Percentiles rank a stretch among this genome's conserved stretches.
phyloP scores from a whole-genome alignment of 208 protist species.

The Crithidia brevicula region DNA sequence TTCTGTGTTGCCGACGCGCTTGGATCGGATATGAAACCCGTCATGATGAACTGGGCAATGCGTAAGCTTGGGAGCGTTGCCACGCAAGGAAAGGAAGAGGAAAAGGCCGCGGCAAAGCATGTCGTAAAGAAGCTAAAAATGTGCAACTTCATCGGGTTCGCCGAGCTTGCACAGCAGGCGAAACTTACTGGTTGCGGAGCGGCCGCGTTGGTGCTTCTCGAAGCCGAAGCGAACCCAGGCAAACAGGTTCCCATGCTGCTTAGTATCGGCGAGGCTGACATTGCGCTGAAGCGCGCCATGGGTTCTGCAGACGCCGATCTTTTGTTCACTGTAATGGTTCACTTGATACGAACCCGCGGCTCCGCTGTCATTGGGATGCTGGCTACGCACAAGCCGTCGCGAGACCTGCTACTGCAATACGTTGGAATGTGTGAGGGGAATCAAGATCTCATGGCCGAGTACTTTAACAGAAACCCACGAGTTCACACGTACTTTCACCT shows the following conservation, averaged over 20 bases:
- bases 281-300: constrained; percentile 58
- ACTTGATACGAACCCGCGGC: constrained; percentile 56
- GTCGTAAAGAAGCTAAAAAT: constrained; percentile 58
- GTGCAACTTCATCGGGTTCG: constrained; percentile 51
- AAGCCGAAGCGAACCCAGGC: constrained; percentile 51
- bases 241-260: constrained; percentile 68
- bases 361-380: constrained; percentile 42
- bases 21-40: constrained; percentile 54
- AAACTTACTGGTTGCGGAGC: constrained; percentile 50
- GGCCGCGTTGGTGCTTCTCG: constrained; percentile 63
- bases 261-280: constrained; percentile 69
- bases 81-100: constrained; percentile 18
- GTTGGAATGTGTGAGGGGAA: constrained; percentile 41
- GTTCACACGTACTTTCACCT: constrained; percentile 48
- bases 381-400: constrained; percentile 24
- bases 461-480: constrained; percentile 48
- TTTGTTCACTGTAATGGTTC: constrained; percentile 68
- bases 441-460: constrained; percentile 44
- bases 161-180: constrained; percentile 60
- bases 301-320: constrained; percentile 54
- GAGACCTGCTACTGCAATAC: constrained; percentile 59
- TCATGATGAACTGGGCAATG: constrained; percentile 95
- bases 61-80: constrained; percentile 68
- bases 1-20: constrained; percentile 77
- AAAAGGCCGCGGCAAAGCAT: constrained; percentile 39